A percentile compares a stretch with the other conserved stretches of the same genome.
Conservation (phyloP, 805 yeast species). For the Zygoascus tannicola region DNA sequence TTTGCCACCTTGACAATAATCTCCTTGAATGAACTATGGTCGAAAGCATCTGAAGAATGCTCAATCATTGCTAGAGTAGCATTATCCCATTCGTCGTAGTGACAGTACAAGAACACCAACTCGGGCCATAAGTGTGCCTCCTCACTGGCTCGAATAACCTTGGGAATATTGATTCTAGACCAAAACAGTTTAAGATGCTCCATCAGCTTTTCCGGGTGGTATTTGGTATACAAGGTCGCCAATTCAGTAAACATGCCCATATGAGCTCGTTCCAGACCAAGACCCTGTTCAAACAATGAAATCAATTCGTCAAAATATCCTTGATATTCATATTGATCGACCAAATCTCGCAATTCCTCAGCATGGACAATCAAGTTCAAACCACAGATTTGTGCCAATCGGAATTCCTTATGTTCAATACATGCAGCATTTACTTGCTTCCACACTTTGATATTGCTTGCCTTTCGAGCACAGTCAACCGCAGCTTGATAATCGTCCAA, state of each 20-base stretch:
- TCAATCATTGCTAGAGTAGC: slow-evolving; percentile 97
- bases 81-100: slow-evolving; percentile 98
- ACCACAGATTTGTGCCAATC: slow-evolving; percentile 97
- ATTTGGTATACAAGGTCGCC: slow-evolving; percentile 83
- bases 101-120: slow-evolving; percentile 90
- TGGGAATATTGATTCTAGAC: slow-evolving; percentile 97
- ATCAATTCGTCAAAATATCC: slow-evolving; percentile 91
- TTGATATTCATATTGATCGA: slow-evolving; percentile 71
- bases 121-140: slow-evolving; percentile 94
- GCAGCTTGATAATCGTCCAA: slow-evolving; percentile 91
- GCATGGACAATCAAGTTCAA: slow-evolving; percentile 94
- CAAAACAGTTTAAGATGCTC: slow-evolving; percentile 96
- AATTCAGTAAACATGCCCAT: slow-evolving; percentile 99
- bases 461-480: slow-evolving; percentile 97
- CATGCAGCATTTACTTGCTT: slow-evolving; percentile 96
- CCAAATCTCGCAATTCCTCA: slow-evolving; percentile 88
- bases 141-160: slow-evolving; percentile 90
- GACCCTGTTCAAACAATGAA: slow-evolving; percentile 88
- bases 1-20: slow-evolving; percentile 90
- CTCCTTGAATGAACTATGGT: slow-evolving; percentile 90
- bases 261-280: slow-evolving; percentile 95
- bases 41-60: slow-evolving; percentile 84
- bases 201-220: slow-evolving; percentile 81
- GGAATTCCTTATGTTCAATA: slow-evolving; percentile 87
- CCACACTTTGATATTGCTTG: slow-evolving; percentile 90